Base-by-base conservation (phyloP, 1,284 basidiomycete genomes). In the Kwoniella shivajii region DNA sequence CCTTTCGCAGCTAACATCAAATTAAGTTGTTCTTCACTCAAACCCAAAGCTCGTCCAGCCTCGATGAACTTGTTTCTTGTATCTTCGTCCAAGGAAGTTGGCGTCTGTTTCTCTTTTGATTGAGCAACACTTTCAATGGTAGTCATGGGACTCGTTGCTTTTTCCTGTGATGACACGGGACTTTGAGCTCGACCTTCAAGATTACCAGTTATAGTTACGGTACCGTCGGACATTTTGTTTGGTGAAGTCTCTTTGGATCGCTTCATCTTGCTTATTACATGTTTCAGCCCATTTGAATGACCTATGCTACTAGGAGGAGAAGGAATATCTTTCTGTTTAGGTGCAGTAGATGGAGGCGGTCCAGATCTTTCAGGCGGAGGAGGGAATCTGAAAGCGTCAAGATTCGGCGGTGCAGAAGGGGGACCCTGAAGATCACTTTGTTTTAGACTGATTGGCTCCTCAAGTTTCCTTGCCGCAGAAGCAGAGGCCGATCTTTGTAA, bases 31-130 rank as follows among this genome's bases (percentile, higher is more conserved):
- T 56, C 59, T 36, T 73, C 68, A 22, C 63, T 65, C 18, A 76
- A 51, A 1, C 74, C 74, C 14, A 74, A 54, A 5, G 68, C 67
- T 36, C 66, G 59, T 6, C 74, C 74, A 10, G 74, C 69, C 31
- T 69, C 67, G 44, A 73, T 59, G 58, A 76, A 76, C 24, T 67
- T 67, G 13, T 63, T 57, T 6, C 71, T 46, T 0, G 69, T 62
- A 13, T 66, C 64, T 36, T 69, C 67, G 24, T 63, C 65, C 1
- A 69, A 67, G 0, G 60, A 44, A 34, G 59, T 45, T 5, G 55
- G 52, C 5, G 59, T 26, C 49, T 63, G 60, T 24, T 20, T 20
- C 13, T 42, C 22, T 31, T 41, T 16, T 7, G 20, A 20, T 26
- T 18, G 16, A 2, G 41, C 41, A 2, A 53, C 31, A 18, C 22